phyloP scores from a whole-genome alignment of 1,284 basidiomycete genomes.

The Trichosporon coremiiforme region DNA sequence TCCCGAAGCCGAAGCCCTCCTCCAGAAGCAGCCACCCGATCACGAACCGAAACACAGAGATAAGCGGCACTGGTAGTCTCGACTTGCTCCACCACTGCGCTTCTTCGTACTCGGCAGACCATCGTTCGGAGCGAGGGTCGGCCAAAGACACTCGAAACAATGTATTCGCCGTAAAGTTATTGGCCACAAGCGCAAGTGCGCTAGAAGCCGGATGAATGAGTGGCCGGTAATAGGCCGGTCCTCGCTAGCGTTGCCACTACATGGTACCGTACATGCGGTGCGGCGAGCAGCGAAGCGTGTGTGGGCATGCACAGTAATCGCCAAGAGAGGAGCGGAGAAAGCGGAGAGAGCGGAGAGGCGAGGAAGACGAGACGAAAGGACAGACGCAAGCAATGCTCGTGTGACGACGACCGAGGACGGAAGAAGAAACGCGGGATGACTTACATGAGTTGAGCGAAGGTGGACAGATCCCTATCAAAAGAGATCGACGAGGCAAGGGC shows the following conservation, averaged over 20 bases:
- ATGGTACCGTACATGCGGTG: neutral
- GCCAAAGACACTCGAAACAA: neutral
- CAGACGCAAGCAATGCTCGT: slow-evolving; percentile 7
- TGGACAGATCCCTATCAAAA: neutral
- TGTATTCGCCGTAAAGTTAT: neutral
- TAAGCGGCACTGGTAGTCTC: neutral
- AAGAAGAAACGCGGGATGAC: neutral
- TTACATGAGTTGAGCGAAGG: neutral
- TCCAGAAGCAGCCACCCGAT: slow-evolving; percentile 2
- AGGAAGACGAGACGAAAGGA: neutral
- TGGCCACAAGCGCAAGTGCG: neutral
- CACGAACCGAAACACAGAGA: neutral
- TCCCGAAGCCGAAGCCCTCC: slow-evolving; percentile 2
- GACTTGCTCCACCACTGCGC: neutral
- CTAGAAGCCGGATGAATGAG: slow-evolving; percentile 1
- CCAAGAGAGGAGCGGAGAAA: neutral
- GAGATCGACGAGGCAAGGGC: slow-evolving; percentile 1
- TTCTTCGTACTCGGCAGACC: neutral
- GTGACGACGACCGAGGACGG: slow-evolving; percentile 4
- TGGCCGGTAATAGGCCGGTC: slow-evolving; percentile 11
- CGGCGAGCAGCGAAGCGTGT: neutral
- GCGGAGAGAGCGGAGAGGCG: neutral
- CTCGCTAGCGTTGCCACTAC: slow-evolving; percentile 12
- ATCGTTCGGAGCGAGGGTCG: neutral
- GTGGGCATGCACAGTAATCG: neutral